These are phyloP conservation scores for Paraconiothyrium sp. DNA, from an alignment of 2,329 filamentous ascomycete genomes.

Conservation along the genomic window DNA sequence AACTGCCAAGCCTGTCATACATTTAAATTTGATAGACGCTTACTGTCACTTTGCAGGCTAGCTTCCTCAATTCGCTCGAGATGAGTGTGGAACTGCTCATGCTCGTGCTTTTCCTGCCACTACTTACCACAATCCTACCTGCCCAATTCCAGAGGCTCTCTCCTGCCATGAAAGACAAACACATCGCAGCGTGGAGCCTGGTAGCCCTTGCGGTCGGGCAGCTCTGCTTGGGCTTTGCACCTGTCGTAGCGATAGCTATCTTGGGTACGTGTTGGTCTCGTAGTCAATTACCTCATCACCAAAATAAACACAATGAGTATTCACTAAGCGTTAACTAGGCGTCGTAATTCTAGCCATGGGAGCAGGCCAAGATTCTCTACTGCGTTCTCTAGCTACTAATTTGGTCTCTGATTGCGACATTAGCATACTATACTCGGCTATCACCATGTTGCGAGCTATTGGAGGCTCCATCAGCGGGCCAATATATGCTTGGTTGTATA, in stretches of 20 bases:
- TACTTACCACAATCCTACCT: slow-evolving; percentile 20
- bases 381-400: slow-evolving; percentile 31
- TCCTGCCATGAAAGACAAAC: slow-evolving; percentile 22
- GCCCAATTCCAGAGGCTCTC: slow-evolving; percentile 1
- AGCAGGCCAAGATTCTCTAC: slow-evolving; percentile 30
- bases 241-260: slow-evolving; percentile 23
- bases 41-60: slow-evolving; percentile 21
- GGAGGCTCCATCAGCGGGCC: slow-evolving; percentile 31
- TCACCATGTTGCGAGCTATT: slow-evolving; percentile 31
- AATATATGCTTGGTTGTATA: slow-evolving; percentile 29
- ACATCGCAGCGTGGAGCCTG: slow-evolving; percentile 21
- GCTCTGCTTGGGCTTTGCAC: slow-evolving; percentile 25
- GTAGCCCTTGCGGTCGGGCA: slow-evolving; percentile 21
- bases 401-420: slow-evolving; percentile 23
- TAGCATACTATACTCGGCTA: slow-evolving; percentile 30
- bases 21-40: neutral
- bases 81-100: slow-evolving; percentile 29
- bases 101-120: slow-evolving; percentile 22
- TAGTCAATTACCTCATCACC: neutral
- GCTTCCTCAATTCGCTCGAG: slow-evolving; percentile 28
- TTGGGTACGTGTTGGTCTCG: slow-evolving; percentile 5
- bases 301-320: neutral
- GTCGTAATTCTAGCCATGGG: slow-evolving; percentile 27
- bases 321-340: slow-evolving; percentile 8
- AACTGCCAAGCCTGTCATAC: neutral